Base-by-base conservation (phyloP, 2,329 filamentous ascomycete species). In the Diaporthe ampelina region DNA sequence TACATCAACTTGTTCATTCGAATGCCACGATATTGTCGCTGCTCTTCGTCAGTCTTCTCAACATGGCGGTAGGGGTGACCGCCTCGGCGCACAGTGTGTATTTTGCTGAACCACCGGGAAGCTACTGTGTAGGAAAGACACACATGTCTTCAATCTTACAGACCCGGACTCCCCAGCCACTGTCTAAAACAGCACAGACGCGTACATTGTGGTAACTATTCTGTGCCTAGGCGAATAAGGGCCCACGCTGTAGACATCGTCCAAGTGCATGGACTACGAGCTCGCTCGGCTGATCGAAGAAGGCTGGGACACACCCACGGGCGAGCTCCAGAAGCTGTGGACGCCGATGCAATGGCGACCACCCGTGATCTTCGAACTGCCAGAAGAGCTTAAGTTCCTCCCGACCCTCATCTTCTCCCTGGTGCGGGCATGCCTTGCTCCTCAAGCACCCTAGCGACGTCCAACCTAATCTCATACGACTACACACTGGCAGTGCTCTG, bases 261-360 rank as follows among this genome's bases (percentile, higher is more conserved):
- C 56, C 10, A 58, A 58, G 56, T 58, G n/a, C 19, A 37, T 58
- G 32, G 56, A 58, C 56, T 37, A 58, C 29, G 56, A 58, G 56
- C 56, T 58, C 29, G 56, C 56, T n/a, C 56, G 35, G 37, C 56
- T 59, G 56, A 24, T 59, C 29, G 32, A 58, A 35, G 29, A 58
- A 37, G 56, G 32, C 21, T 58, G 56, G 56, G 56, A 58, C 29
- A 58, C 37, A 37, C 56, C 29, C 21, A 58, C 56, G n/a, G 32
- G 56, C 17, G 29, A 40, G 11, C 32, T 37, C 32, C 56, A 59
- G 56, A 59, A 3, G 35, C 56, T 59, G 24, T 59, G 35, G 32
- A 40, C 21, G 21, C 13, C 56, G 9, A 21, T 59, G 32, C 56
- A 37, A 24, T 59, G 56, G 56, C 56, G 35, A 35, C 56, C 19